Evolutionary conservation across 345 rosid genomes (phyloP).

Genomic region (Euphorbia peplus): DNA sequence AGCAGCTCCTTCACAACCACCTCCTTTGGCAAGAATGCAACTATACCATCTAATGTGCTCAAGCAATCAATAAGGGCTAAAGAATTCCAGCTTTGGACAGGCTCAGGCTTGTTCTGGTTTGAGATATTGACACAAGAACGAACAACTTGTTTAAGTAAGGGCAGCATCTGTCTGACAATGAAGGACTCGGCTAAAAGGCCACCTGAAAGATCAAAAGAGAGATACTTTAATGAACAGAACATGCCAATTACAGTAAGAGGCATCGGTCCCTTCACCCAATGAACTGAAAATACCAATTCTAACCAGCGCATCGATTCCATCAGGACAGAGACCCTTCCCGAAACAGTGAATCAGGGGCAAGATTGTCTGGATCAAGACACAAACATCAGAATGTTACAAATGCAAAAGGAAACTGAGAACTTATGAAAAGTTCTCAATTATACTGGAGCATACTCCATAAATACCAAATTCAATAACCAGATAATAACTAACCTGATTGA

Average conservation of each 20-base stretch:
- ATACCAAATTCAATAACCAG: conserved; percentile 14
- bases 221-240: conserved; percentile 21
- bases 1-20: conserved; percentile 69
- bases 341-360: conserved; percentile 87
- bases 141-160: conserved; percentile 73
- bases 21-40: conserved; percentile 60
- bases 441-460: conserved; percentile 1
- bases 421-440: not conserved
- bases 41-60: conserved; percentile 69
- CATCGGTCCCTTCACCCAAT: conserved; percentile 26
- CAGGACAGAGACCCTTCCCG: conserved; percentile 84
- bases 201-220: conserved; percentile 52
- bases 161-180: conserved; percentile 77
- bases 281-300: conserved; percentile 76
- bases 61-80: conserved; percentile 76
- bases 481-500: conserved; percentile 66
- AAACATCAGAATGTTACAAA: conserved; percentile 22
- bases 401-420: conserved; percentile 10
- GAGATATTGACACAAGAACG: conserved; percentile 60
- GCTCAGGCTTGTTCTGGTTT: conserved; percentile 69
- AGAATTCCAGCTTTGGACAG: conserved; percentile 82
- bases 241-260: conserved; percentile 24
- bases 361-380: conserved; percentile 56
- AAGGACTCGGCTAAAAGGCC: conserved; percentile 71
- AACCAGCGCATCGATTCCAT: conserved; percentile 86